Evolutionary conservation across 2,329 filamentous ascomycete species (phyloP).

Genomic region (Cladophialophora psammophila): DNA sequence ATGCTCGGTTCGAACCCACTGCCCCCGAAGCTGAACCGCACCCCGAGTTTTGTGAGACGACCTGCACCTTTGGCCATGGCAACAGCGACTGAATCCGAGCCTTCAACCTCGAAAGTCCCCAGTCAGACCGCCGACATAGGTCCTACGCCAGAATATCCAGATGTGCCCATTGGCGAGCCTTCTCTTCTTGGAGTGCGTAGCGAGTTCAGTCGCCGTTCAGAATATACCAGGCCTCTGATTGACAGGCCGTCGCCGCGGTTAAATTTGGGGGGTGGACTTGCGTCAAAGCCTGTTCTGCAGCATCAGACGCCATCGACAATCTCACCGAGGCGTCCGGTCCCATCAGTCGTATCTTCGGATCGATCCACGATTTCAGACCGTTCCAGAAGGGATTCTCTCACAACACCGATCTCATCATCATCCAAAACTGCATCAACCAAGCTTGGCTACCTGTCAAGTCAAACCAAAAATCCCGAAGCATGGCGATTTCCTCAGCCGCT

Average conservation of each 20-base stretch:
- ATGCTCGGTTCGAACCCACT: slow-evolving; percentile 75
- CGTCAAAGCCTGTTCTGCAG: slow-evolving; percentile 31
- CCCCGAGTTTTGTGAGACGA: slow-evolving; percentile 60
- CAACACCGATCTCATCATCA: slow-evolving; percentile 19
- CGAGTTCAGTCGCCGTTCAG: slow-evolving; percentile 22
- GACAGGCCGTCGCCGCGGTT: slow-evolving; percentile 31
- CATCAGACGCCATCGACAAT: slow-evolving; percentile 18
- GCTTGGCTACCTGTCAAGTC: not conserved
- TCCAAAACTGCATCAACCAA: slow-evolving; percentile 18
- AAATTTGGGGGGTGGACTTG: slow-evolving; percentile 39
- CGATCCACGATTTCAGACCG: slow-evolving; percentile 33
- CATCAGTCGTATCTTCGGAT: slow-evolving; percentile 31
- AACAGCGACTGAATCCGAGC: slow-evolving; percentile 36
- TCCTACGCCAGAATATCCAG: slow-evolving; percentile 58
- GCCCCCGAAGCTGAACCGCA: slow-evolving; percentile 64
- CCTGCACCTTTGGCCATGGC: slow-evolving; percentile 24
- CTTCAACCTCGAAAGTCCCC: not conserved
- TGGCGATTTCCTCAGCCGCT: not conserved
- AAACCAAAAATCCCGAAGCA: not conserved
- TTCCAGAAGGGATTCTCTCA: slow-evolving; percentile 22
- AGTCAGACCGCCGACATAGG: slow-evolving; percentile 1
- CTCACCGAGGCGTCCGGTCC: slow-evolving; percentile 16
- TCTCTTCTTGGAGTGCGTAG: slow-evolving; percentile 32
- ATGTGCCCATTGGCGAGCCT: slow-evolving; percentile 66
- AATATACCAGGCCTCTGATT: slow-evolving; percentile 10